phyloP scores from a whole-genome alignment of 805 yeast genomes.

The Yamadazyma sp. region DNA sequence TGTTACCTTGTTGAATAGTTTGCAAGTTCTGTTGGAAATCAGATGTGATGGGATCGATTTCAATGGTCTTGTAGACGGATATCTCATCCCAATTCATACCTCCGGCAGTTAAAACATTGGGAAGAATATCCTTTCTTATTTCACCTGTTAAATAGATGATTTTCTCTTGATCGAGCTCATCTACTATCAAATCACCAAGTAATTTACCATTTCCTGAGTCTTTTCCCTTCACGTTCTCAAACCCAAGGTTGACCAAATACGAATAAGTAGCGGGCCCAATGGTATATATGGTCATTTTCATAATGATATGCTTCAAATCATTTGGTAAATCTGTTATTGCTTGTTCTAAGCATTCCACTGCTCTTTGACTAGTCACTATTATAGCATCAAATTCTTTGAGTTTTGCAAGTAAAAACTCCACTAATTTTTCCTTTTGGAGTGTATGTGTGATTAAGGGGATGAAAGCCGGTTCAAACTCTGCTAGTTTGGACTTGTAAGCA shows the following conservation, averaged over 20 bases:
- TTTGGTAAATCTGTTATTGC: conserved; percentile 29
- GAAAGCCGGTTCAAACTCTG: conserved; percentile 40
- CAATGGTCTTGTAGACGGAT: conserved; percentile 65
- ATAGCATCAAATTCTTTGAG: conserved; percentile 37
- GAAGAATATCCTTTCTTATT: conserved; percentile 77
- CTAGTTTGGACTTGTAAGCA: conserved; percentile 23
- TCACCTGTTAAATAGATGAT: conserved; percentile 83
- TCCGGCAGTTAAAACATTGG: conserved; percentile 47
- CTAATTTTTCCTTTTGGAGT: conserved; percentile 44
- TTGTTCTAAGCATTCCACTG: conserved; percentile 72
- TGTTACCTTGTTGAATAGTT: conserved; percentile 8
- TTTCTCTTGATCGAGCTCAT: conserved; percentile 22
- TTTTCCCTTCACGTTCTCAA: conserved; percentile 58
- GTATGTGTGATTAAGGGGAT: conserved; percentile 73
- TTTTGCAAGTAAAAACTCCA: conserved; percentile 40
- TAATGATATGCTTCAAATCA: conserved; percentile 19
- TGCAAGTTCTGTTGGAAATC: conserved; percentile 1
- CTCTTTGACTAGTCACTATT: conserved; percentile 86
- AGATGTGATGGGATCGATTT: conserved; percentile 11
- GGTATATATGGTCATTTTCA: conserved; percentile 63
- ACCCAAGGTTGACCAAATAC: conserved; percentile 60
- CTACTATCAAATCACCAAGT: conserved; percentile 60
- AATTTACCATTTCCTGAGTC: conserved; percentile 78
- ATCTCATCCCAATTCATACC: conserved; percentile 53
- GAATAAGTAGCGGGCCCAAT: conserved; percentile 88